Percentiles rank a stretch among this genome's conserved stretches.
Evolutionary conservation across 2,329 filamentous ascomycete genomes (phyloP).

Genomic region (Aureobasidium subglaciale): DNA sequence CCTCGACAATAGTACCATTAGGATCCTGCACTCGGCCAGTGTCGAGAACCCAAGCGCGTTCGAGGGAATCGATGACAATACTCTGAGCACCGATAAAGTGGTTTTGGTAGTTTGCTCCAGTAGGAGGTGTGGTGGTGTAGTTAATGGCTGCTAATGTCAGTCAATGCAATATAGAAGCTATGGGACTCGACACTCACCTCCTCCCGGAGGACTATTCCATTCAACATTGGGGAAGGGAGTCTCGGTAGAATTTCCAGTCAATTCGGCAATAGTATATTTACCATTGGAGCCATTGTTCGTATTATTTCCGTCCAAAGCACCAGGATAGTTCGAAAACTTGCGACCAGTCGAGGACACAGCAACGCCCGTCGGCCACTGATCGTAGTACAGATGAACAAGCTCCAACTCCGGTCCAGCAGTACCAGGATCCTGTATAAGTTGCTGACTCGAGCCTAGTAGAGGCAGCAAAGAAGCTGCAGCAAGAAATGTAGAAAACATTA

Average conservation of each 20-base stretch:
- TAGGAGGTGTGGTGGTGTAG: constrained; percentile 40
- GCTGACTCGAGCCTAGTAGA: background rate
- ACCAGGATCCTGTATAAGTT: constrained; percentile 29
- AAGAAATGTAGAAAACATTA: constrained; percentile 4
- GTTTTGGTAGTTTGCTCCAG: constrained; percentile 41
- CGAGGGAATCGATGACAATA: constrained; percentile 44
- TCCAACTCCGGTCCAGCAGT: constrained; percentile 40
- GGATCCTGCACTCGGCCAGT: constrained; percentile 41
- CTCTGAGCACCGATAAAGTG: constrained; percentile 47
- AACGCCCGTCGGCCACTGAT: constrained; percentile 45
- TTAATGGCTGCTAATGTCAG: constrained; percentile 35
- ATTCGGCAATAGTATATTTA: constrained; percentile 45
- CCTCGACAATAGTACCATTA: constrained; percentile 38
- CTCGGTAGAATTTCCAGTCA: constrained; percentile 38
- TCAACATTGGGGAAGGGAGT: constrained; percentile 36
- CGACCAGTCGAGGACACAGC: constrained; percentile 45
- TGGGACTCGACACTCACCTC: constrained; percentile 19
- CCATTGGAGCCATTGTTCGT: constrained; percentile 34
- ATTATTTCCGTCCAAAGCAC: constrained; percentile 43
- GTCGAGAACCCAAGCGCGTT: constrained; percentile 49
- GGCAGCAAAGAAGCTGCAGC: background rate
- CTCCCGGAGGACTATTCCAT: constrained; percentile 44
- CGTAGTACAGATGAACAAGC: constrained; percentile 44
- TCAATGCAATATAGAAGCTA: background rate
- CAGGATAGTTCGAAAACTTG: constrained; percentile 47